Evolutionary conservation across 2,329 filamentous ascomycete species (phyloP).

Genomic region (Xylaria polymorpha): DNA sequence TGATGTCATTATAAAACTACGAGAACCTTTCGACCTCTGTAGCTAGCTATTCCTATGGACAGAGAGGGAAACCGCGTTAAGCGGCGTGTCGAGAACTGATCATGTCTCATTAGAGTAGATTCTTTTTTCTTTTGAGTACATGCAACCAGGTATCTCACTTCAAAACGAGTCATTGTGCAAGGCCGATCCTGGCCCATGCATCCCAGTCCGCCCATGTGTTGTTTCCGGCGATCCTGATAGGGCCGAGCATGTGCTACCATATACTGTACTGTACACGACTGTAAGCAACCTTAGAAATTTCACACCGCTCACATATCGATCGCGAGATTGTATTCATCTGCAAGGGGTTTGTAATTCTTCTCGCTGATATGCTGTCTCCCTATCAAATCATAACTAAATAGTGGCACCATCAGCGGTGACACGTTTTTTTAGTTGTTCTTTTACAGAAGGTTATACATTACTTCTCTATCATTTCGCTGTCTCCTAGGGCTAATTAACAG

Average conservation of each 20-base stretch:
- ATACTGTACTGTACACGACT: neutral
- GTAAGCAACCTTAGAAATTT: neutral
- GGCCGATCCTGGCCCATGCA: conserved; percentile 14
- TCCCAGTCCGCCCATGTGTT: conserved; percentile 28
- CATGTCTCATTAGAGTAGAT: neutral
- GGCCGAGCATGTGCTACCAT: neutral
- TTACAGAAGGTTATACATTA: neutral
- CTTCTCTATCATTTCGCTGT: neutral
- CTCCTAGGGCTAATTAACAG: neutral
- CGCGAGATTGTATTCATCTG: conserved; percentile 1
- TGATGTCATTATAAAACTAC: conserved; percentile 20
- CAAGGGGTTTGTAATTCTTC: neutral
- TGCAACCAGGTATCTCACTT: neutral
- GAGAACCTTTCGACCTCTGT: neutral
- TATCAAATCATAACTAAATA: conserved; percentile 18
- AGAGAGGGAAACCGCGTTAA: neutral
- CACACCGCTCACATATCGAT: conserved; percentile 22
- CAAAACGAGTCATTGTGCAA: conserved; percentile 12
- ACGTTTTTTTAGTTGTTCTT: neutral
- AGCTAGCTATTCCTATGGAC: neutral
- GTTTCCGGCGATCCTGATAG: conserved; percentile 25
- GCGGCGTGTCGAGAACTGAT: neutral
- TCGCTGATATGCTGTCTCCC: neutral
- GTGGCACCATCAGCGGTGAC: conserved; percentile 18
- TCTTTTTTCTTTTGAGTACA: neutral